Conservation (phyloP, 2,329 filamentous ascomycete species). For the Ophiocordyceps polyrhachis-furcata region DNA sequence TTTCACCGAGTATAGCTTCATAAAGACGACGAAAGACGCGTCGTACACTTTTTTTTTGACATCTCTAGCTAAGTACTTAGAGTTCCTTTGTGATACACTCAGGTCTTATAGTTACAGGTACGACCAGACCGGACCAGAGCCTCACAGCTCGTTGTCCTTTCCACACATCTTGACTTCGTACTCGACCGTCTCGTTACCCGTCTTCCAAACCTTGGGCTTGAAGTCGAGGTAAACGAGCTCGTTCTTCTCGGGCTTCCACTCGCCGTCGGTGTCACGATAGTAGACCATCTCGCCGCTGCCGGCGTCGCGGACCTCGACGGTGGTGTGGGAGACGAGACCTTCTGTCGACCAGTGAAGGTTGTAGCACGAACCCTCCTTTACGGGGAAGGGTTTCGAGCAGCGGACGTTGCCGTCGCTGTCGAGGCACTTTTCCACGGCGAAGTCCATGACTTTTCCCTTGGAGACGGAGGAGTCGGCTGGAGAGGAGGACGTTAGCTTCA, state of each 20-base stretch:
- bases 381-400: conserved; percentile 21
- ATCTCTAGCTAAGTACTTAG: not conserved
- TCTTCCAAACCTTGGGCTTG: conserved; percentile 24
- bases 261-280: conserved; percentile 24
- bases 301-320: conserved; percentile 16
- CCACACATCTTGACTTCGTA: conserved; percentile 15
- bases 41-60: too few species aligned
- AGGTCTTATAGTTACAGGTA: not conserved
- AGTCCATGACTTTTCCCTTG: conserved; percentile 21
- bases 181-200: conserved; percentile 24
- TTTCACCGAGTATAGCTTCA: too few species aligned
- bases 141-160: not conserved
- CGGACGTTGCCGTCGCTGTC: conserved; percentile 19
- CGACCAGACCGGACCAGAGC: not conserved
- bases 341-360: conserved; percentile 20
- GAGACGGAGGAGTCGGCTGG: conserved; percentile 3
- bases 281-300: conserved; percentile 21
- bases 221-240: conserved; percentile 27
- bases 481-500: conserved; percentile 2
- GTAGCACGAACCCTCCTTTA: conserved; percentile 19
- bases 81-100: not conserved
- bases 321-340: conserved; percentile 20
- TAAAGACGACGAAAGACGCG: too few species aligned
- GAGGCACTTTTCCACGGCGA: conserved; percentile 20
- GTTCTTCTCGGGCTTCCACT: conserved; percentile 24